Base-by-base conservation (phyloP, 2,329 filamentous ascomycete species). In the Pleoardoris graminearum region DNA sequence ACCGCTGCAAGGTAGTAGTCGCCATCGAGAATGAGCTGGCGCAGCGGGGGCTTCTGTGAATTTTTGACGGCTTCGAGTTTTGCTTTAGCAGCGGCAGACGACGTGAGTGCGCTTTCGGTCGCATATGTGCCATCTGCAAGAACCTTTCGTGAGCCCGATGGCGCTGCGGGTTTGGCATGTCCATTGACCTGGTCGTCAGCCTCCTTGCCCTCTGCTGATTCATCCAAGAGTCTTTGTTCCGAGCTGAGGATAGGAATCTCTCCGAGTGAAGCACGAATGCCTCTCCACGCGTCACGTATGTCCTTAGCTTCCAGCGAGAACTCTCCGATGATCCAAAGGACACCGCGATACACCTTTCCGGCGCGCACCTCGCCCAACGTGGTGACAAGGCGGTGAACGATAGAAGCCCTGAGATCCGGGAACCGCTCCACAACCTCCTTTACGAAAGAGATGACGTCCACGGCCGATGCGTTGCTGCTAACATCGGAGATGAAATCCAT, bases 401-500 rank as follows among this genome's bases (percentile, higher is more conserved):
- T 97, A 0, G 90, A 89, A 29, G 87, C 85, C 55, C 94, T 87
- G 52, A 99, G 82, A 64, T 90, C 86, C 7, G 94, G 94, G 79
- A 97, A 99, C 69, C 96, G 96, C 77, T 99, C 94, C 6, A 97
- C 93, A 3, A 99, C 94, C 73, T 99, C 94, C 77, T 99, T 99
- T 59, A 99, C 92, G 70, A 99, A 99, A 50, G 91, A 92, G 69
- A 99, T 97, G 48, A 99, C 93, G 74, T 99, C 94, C 25, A 99
- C 90, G 1, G 94, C 94, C 1, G 93, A 96, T 38, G 90, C 89
- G 69, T 96, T 97, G 80, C 96, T 97, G 80, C 96, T 97, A 74
- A 97, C 97, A 74, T 99, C 94, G 46, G 90, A 91, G 68, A 99
- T 97, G 72, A 97, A 97, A 75, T 99, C 94, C 94, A 99, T 99